Percentiles rank a stretch among this genome's conserved stretches.
phyloP scores from a whole-genome alignment of 768 basidiomycete genomes.

The Suillus spraguei region DNA sequence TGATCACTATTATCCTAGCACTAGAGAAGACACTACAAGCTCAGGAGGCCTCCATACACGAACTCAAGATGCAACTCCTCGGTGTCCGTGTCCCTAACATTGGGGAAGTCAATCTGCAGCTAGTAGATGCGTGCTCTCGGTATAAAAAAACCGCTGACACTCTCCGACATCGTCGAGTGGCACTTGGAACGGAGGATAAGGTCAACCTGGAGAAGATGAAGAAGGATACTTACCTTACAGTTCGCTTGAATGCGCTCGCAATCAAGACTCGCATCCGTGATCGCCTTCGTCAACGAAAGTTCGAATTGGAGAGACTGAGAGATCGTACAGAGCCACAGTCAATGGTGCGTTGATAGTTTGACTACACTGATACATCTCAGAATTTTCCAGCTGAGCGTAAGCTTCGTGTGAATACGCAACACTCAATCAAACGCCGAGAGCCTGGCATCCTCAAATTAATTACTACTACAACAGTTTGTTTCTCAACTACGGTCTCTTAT shows the following conservation, averaged over 20 bases:
- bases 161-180: slow-evolving; percentile 9
- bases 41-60: neutral
- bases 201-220: slow-evolving; percentile 11
- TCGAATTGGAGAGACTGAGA: slow-evolving; percentile 31
- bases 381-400: slow-evolving; percentile 23
- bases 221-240: slow-evolving; percentile 13
- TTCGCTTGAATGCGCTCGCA: slow-evolving; percentile 14
- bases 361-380: slow-evolving; percentile 2
- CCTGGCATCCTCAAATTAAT: neutral
- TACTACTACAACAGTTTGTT: neutral
- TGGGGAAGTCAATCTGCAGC: neutral
- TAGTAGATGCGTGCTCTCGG: neutral
- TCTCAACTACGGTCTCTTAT: neutral
- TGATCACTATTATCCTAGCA: neutral
- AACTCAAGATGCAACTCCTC: neutral
- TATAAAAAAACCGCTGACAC: slow-evolving; percentile 11
- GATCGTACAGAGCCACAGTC: slow-evolving; percentile 10
- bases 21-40: neutral
- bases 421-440: slow-evolving; percentile 27
- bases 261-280: neutral
- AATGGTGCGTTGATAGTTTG: slow-evolving; percentile 4
- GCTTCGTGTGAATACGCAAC: slow-evolving; percentile 28
- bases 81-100: neutral
- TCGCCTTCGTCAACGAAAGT: slow-evolving; percentile 26
- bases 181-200: slow-evolving; percentile 12